phyloP scores from a whole-genome alignment of 441 rosid genomes.

The Adansonia gregorii region DNA sequence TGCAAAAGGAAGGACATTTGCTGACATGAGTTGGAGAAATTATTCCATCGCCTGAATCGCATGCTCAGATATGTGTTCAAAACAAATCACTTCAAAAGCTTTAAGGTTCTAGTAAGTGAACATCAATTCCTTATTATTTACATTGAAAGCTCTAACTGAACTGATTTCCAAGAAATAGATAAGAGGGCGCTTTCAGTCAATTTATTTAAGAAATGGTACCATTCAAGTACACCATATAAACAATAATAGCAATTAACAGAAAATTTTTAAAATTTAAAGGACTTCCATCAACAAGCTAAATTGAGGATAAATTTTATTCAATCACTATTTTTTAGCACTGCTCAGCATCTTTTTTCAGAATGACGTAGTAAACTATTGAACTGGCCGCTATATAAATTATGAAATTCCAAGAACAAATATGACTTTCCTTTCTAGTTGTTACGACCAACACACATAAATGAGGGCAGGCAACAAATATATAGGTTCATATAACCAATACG shows the following conservation, averaged over 20 bases:
- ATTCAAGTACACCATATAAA: background rate
- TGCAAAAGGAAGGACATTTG: conserved; percentile 35
- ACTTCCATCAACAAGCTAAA: conserved; percentile 3
- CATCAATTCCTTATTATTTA: background rate
- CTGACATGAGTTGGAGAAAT: background rate
- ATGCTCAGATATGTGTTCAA: background rate
- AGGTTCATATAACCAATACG: background rate
- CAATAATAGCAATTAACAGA: background rate
- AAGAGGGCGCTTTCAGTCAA: background rate
- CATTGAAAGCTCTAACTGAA: background rate
- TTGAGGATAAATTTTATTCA: conserved; percentile 1
- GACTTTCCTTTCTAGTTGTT: background rate
- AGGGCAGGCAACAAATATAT: conserved; percentile 9
- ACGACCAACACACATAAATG: background rate
- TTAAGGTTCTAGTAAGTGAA: background rate
- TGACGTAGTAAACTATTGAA: background rate
- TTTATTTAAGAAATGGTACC: background rate
- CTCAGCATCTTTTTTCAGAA: background rate
- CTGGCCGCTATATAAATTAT: background rate
- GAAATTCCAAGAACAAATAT: background rate
- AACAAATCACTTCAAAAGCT: background rate
- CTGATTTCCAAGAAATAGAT: background rate
- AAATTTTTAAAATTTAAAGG: background rate
- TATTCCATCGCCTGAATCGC: background rate
- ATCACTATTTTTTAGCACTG: background rate